phyloP scores from a whole-genome alignment of 768 basidiomycete genomes.

The Porpolomopsis calyptriformis region DNA sequence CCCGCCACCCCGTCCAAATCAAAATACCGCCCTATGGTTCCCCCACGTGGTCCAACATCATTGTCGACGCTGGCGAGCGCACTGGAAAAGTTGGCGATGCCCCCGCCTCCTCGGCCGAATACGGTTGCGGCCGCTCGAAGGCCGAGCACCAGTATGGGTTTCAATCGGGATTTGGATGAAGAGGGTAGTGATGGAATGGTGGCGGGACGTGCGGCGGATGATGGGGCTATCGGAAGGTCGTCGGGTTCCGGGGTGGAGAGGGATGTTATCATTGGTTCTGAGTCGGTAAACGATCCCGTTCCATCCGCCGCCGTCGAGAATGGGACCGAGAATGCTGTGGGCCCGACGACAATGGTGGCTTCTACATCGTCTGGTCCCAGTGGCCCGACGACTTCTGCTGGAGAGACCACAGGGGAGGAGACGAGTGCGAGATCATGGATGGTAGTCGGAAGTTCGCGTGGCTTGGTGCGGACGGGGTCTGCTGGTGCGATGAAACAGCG shows the following conservation, averaged over 20 bases:
- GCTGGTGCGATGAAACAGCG: conserved; percentile 9
- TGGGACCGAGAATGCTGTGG: too few relatives aligned
- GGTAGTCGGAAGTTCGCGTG: conserved; percentile 4
- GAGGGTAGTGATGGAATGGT: conserved; percentile 12
- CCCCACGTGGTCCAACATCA: conserved; percentile 29
- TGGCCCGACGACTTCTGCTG: neutral
- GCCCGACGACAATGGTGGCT: neutral
- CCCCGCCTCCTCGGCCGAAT: conserved; percentile 54
- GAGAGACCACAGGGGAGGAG: neutral
- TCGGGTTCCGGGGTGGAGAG: neutral
- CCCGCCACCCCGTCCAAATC: conserved; percentile 20
- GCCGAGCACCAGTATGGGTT: conserved; percentile 64
- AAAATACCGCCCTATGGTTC: conserved; percentile 21
- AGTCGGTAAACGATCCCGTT: neutral
- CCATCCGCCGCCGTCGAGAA: neutral
- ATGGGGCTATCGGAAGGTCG: neutral
- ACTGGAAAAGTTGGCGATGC: conserved; percentile 58
- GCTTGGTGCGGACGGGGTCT: neutral
- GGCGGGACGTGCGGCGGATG: conserved; percentile 17
- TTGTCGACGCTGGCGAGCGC: conserved; percentile 59
- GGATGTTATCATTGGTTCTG: conserved; percentile 3
- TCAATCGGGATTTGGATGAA: conserved; percentile 31
- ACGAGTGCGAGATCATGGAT: conserved; percentile 12
- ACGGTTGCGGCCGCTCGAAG: conserved; percentile 31
- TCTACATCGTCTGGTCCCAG: too few relatives aligned